These are phyloP conservation scores for Uncinocarpus reesii DNA, from an alignment of 2,329 filamentous ascomycete genomes.

Conservation along the genomic window DNA sequence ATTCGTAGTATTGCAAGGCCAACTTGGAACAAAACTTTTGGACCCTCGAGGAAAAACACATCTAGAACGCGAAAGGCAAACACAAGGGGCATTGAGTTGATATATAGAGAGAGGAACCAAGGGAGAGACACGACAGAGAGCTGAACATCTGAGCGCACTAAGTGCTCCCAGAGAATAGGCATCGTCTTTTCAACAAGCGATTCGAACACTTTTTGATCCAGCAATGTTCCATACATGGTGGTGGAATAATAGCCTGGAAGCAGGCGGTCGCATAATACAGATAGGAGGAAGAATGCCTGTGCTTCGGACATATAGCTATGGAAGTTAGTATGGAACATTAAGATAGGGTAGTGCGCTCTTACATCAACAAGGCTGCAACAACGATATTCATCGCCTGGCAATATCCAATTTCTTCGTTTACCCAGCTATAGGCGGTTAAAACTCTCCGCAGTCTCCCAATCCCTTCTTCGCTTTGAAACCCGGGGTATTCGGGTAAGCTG, in stretches of 20 bases:
- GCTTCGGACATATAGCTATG: conserved; percentile 81
- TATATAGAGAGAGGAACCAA: conserved; percentile 96
- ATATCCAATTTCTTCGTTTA: conserved; percentile 88
- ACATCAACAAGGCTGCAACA: conserved; percentile 89
- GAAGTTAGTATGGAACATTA: conserved; percentile 17
- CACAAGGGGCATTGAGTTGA: conserved; percentile 98
- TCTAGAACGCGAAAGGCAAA: conserved; percentile 95
- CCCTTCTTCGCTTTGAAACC: conserved; percentile 91
- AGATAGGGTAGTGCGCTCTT: conserved; percentile 22
- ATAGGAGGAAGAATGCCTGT: conserved; percentile 91
- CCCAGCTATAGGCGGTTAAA: conserved; percentile 95
- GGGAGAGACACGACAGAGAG: conserved; percentile 93
- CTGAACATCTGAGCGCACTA: conserved; percentile 94
- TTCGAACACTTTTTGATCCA: conserved; percentile 96
- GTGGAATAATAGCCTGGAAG: conserved; percentile 96
- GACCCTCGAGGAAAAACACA: conserved; percentile 95
- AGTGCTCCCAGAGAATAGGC: conserved; percentile 95
- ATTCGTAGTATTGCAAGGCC: conserved; percentile 93
- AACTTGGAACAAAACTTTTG: conserved; percentile 94
- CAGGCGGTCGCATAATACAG: conserved; percentile 80
- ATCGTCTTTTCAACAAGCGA: conserved; percentile 97
- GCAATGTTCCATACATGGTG: conserved; percentile 95
- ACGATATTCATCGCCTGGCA: conserved; percentile 99
- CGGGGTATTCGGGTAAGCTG: conserved; percentile 91
- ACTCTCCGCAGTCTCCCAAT: conserved; percentile 83